phyloP scores from a whole-genome alignment of 73 alveolate genomes.

The Paramecium pentaurelia region DNA sequence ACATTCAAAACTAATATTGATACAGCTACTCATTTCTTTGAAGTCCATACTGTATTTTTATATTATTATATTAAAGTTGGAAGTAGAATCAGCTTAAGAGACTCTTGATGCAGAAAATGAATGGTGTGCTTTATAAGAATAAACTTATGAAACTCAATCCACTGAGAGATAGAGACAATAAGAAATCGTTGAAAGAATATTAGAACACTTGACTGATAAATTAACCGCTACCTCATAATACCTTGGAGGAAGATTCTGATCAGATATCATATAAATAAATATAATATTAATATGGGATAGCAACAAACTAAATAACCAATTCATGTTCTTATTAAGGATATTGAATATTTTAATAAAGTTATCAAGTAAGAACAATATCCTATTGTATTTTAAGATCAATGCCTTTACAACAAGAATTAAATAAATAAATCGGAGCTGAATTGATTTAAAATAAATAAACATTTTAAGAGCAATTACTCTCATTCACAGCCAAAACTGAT shows the following conservation, averaged over 20 bases:
- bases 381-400: not conserved
- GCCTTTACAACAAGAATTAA: not conserved
- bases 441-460: not conserved
- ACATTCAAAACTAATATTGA: conserved; percentile 26
- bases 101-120: conserved; percentile 21
- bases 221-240: conserved; percentile 53
- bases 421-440: not conserved
- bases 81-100: conserved; percentile 33
- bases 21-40: conserved; percentile 44
- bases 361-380: not conserved
- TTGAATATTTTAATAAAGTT: not conserved
- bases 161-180: conserved; percentile 31
- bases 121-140: conserved; percentile 40
- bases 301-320: not conserved
- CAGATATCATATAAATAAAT: conserved; percentile 23
- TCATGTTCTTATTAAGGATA: not conserved
- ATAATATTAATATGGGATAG: not conserved
- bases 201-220: conserved; percentile 39
- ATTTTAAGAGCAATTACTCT: not conserved
- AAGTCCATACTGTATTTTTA: conserved; percentile 33
- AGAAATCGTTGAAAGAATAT: conserved; percentile 23
- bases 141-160: not conserved
- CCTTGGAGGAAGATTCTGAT: conserved; percentile 52
- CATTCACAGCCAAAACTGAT: not conserved
- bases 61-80: not conserved